Conservation (phyloP, 1,139 yeast species). For the Pichia sp. region DNA sequence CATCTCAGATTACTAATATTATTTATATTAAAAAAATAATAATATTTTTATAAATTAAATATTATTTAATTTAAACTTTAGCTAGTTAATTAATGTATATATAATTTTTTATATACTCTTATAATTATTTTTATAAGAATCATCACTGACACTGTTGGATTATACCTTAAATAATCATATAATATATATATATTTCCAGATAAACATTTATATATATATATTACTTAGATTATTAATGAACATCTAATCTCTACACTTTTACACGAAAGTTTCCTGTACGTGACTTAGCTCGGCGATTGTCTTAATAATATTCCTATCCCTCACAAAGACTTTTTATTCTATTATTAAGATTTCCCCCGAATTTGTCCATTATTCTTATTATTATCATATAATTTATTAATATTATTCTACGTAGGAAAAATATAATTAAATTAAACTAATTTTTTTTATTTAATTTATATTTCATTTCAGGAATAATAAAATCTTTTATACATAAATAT, state of each 20-base stretch:
- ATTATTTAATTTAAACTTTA: conserved; percentile 2
- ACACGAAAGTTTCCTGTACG: conserved; percentile 3
- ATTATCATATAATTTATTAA: neutral
- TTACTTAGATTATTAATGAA: conserved; percentile 5
- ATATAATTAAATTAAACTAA: neutral
- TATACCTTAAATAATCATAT: conserved; percentile 6
- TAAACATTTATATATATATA: neutral
- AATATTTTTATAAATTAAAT: conserved; percentile 1
- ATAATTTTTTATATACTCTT: conserved; percentile 3
- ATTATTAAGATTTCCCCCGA: conserved; percentile 7
- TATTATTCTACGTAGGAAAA: neutral
- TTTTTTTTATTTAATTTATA: conserved; percentile 3
- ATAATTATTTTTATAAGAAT: conserved; percentile 4
- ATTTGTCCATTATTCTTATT: conserved; percentile 1
- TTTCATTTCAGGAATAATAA: conserved; percentile 3
- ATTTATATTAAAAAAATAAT: neutral
- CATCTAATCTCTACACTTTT: conserved; percentile 8
- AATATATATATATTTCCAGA: conserved; percentile 2
- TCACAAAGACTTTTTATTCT: neutral
- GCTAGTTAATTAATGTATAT: conserved; percentile 7
- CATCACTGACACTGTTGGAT: conserved; percentile 9
- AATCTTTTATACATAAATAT: conserved; percentile 3
- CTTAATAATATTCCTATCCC: conserved; percentile 2
- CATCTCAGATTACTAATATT: conserved; percentile 8
- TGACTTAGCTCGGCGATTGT: conserved; percentile 8